Evolutionary conservation across 2,329 filamentous ascomycete genomes (phyloP).

Genomic region (Cladophialophora bantiana): DNA sequence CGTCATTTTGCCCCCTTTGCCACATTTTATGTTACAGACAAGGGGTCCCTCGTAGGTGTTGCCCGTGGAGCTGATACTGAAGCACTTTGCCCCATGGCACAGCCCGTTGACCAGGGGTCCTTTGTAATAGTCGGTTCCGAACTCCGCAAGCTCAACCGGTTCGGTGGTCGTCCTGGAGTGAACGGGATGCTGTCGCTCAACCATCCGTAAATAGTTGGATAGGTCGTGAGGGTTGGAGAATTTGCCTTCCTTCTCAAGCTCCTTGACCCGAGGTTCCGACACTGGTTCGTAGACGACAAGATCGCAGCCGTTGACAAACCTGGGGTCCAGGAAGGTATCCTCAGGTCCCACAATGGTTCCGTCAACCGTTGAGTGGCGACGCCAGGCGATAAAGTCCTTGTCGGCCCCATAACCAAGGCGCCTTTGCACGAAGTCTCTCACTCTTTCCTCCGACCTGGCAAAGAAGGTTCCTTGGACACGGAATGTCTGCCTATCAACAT

Average conservation of each 20-base stretch:
- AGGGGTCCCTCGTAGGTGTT: conserved; percentile 65
- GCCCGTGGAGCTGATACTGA: conserved; percentile 60
- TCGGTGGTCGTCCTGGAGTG: conserved; percentile 34
- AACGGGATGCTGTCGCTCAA: conserved; percentile 36
- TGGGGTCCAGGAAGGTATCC: conserved; percentile 35
- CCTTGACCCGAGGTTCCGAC: conserved; percentile 43
- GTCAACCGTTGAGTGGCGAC: conserved; percentile 46
- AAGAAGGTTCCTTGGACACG: conserved; percentile 52
- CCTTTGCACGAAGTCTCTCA: conserved; percentile 51
- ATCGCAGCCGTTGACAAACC: conserved; percentile 48
- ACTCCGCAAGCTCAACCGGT: conserved; percentile 58
- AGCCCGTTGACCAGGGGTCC: conserved; percentile 59
- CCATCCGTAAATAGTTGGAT: conserved; percentile 33
- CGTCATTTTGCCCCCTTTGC: conserved; percentile 61
- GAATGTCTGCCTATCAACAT: conserved; percentile 56
- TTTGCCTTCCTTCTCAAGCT: conserved; percentile 44
- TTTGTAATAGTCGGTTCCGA: conserved; percentile 61
- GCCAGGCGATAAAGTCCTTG: conserved; percentile 54
- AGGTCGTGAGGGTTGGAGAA: conserved; percentile 34
- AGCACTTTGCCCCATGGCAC: conserved; percentile 61
- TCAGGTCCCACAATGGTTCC: conserved; percentile 45
- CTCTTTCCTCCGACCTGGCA: conserved; percentile 48
- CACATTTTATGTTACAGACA: conserved; percentile 60
- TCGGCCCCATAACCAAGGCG: conserved; percentile 48
- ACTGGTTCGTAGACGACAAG: conserved; percentile 53